Base-by-base conservation (phyloP, 2,329 filamentous ascomycete genomes). In the Emergomyces orientalis region DNA sequence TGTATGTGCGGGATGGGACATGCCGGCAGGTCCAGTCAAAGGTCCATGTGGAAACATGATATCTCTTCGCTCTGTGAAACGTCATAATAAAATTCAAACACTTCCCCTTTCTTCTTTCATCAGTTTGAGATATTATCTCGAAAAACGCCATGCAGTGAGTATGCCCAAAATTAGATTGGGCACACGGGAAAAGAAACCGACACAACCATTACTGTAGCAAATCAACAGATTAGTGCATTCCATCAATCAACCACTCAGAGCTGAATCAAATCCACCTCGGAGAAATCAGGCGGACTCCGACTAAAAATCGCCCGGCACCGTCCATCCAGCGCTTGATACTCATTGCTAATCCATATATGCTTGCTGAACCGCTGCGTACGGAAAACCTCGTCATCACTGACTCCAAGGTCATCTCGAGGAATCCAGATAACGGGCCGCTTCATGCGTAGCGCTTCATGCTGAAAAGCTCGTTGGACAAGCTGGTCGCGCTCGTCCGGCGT, bases 401-500 rank as follows among this genome's bases (percentile, higher is more conserved):
- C 84, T 5, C 94, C 94, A 5, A 97, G 76, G 67, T 94, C 89
- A 71, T 99, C 94, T 13, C 88, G 85, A 0, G 94, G 94, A 54
- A 99, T 90, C 94, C 94, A 99, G 32, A 99, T 87, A 0, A 90
- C 90, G 0, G 94, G 94, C 61, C 91, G 84, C 60, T 89, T 85
- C 1, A 92, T 90, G 9, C 94, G 86, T 45, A 97, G 81, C 0
- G 94, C 94, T 41, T 87, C 87, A 71, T 99, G 94, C 76, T 92
- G 88, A 75, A 99, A 99, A 0, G 93, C 91, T 70, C 91, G 88
- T 62, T 88, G 88, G 14, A 94, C 89, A 47, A 97, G 84, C 63
- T 86, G 81, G 71, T 97, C 92, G 69, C 94, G 84, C 73, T 97
- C 91, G 22, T 93, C 90, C 0, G 91, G 90, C 1, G 90, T 94